These are phyloP conservation scores for Gastrolobium villosum DNA, from an alignment of 306 rosid species.

Conservation along the genomic window DNA sequence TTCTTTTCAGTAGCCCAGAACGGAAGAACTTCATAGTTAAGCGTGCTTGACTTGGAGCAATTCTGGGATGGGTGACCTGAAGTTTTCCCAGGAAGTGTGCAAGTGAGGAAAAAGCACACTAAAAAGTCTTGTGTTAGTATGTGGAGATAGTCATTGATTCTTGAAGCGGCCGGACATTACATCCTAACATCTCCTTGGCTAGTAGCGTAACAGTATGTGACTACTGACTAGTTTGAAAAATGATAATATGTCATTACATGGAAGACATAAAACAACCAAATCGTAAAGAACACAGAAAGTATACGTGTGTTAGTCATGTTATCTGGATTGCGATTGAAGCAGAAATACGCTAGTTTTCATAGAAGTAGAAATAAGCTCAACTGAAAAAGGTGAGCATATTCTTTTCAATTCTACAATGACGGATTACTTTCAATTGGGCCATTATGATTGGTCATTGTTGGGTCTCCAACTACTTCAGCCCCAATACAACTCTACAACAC, in stretches of 20 bases:
- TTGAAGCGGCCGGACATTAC: too few species aligned
- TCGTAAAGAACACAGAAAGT: background rate
- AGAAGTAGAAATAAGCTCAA: background rate
- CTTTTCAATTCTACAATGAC: background rate
- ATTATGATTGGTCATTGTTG: background rate
- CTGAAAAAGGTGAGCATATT: background rate
- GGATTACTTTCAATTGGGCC: background rate
- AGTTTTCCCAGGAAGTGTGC: too few species aligned
- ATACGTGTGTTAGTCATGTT: background rate
- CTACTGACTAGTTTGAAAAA: background rate
- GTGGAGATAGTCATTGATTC: too few species aligned
- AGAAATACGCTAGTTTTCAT: conserved; percentile 2
- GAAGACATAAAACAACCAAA: background rate
- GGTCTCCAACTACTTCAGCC: too few species aligned
- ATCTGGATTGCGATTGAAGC: background rate
- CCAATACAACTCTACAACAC: too few species aligned
- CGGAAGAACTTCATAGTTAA: too few species aligned
- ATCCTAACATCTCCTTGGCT: too few species aligned
- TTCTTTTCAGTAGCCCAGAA: too few species aligned
- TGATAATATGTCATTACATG: background rate
- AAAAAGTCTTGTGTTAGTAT: too few species aligned
- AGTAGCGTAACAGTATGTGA: background rate
- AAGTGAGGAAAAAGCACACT: too few species aligned
- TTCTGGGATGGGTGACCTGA: too few species aligned
- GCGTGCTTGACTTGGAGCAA: too few species aligned